Evolutionary conservation across 1,284 basidiomycete species (phyloP).

Genomic region (Ustilago curta): DNA sequence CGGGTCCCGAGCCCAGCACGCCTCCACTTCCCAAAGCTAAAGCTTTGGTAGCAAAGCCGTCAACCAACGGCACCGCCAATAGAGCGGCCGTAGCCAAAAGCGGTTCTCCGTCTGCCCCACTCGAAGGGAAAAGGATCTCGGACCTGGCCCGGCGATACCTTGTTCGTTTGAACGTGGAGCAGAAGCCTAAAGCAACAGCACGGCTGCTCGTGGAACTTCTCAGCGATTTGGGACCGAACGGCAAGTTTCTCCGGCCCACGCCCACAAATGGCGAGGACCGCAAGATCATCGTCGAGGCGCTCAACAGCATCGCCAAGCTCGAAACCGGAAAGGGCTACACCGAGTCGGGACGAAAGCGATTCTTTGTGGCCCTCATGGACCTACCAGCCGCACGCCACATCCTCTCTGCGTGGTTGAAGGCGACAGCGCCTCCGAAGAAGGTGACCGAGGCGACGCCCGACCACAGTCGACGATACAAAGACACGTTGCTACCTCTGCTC

Average conservation of each 20-base stretch:
- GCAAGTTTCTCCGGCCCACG: slow-evolving; percentile 24
- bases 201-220: slow-evolving; percentile 25
- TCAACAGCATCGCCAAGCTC: slow-evolving; percentile 32
- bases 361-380: slow-evolving; percentile 27
- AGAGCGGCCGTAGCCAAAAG: slow-evolving; percentile 1
- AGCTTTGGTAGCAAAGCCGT: slow-evolving; percentile 23
- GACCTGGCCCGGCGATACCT: slow-evolving; percentile 20
- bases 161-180: slow-evolving; percentile 26
- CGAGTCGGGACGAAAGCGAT: slow-evolving; percentile 25
- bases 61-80: background rate
- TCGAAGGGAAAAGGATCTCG: slow-evolving; percentile 10
- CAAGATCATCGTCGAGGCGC: slow-evolving; percentile 21
- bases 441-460: slow-evolving; percentile 33
- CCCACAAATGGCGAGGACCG: slow-evolving; percentile 28
- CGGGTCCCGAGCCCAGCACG: slow-evolving; percentile 26
- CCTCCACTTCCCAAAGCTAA: slow-evolving; percentile 35
- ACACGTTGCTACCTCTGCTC: slow-evolving; percentile 47
- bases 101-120: background rate
- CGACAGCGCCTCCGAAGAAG: slow-evolving; percentile 41
- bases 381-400: slow-evolving; percentile 38
- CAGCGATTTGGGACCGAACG: slow-evolving; percentile 25
- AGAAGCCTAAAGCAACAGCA: slow-evolving; percentile 20
- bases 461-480: slow-evolving; percentile 48
- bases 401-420: slow-evolving; percentile 31
- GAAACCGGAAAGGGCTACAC: slow-evolving; percentile 40